phyloP scores from a whole-genome alignment of 352 stramenopile genomes.

The Globisporangium lucens region DNA sequence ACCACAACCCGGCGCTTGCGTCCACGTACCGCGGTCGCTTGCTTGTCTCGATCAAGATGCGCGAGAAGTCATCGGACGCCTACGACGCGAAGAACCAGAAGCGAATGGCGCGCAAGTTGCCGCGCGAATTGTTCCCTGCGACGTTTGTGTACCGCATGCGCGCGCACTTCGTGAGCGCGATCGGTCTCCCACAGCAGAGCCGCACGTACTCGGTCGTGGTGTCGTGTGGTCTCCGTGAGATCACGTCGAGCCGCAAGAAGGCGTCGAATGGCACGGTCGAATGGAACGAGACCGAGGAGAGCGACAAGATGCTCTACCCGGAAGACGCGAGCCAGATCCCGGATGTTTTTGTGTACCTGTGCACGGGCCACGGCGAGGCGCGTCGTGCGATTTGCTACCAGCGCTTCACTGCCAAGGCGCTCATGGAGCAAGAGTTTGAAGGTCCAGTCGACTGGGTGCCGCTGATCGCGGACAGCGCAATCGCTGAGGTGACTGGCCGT shows the following conservation, averaged over 20 bases:
- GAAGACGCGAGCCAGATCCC: slow-evolving; percentile 60
- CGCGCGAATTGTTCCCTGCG: slow-evolving; percentile 42
- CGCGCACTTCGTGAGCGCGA: slow-evolving; percentile 58
- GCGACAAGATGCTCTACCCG: slow-evolving; percentile 62
- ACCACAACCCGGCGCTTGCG: slow-evolving; percentile 41
- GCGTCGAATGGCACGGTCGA: slow-evolving; percentile 65
- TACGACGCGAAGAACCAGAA: slow-evolving; percentile 78
- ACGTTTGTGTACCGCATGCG: slow-evolving; percentile 62
- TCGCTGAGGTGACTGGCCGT: slow-evolving; percentile 41
- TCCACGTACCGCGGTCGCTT: slow-evolving; percentile 84
- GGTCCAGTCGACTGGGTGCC: slow-evolving; percentile 53
- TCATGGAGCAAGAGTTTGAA: slow-evolving; percentile 47
- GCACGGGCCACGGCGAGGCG: slow-evolving; percentile 55
- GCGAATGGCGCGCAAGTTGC: slow-evolving; percentile 47
- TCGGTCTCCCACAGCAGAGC: slow-evolving; percentile 44
- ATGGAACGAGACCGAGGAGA: slow-evolving; percentile 78
- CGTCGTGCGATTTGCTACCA: slow-evolving; percentile 69
- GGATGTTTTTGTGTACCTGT: slow-evolving; percentile 81
- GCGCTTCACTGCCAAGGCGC: slow-evolving; percentile 58
- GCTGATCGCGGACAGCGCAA: slow-evolving; percentile 57
- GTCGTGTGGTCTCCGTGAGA: slow-evolving; percentile 54
- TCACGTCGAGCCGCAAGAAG: slow-evolving; percentile 47
- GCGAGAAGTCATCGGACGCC: slow-evolving; percentile 46
- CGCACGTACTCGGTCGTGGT: slow-evolving; percentile 50
- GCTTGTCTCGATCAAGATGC: slow-evolving; percentile 53